Evolutionary conservation across 306 rosid genomes (phyloP), one percentile per base, ranked within the genome.

Genomic region (Canavalia gladiata): DNA sequence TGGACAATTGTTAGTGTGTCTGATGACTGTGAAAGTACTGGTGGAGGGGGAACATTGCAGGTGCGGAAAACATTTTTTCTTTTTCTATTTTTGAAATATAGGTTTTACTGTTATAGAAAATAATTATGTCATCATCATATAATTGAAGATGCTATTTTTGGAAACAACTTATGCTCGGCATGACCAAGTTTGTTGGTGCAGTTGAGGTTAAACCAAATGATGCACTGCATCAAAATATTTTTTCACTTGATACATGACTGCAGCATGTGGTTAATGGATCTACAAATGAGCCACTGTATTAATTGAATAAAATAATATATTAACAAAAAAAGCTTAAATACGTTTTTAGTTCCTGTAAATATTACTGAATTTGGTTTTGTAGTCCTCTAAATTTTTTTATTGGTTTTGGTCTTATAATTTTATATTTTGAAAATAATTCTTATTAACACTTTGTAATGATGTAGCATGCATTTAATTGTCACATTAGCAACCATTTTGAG

Each of bases 31-130:
- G 98, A 93, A 72, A 90, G 93, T 59, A 93, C 99, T 45, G 98
- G 99, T 13, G 99, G 99, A 79, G 99, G 99, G 41, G 99, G 99
- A 55, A 96, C 99, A 4, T 83, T 96, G 90, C 99, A 96, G 99
- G 98, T 94, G 80, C 81, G 75, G 6, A 8, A 12, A 12, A 1
- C 41, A 7, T 29, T 18, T 18, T 18, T 18, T 18, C 25, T 18
- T 39, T 30, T 66, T 34, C 42, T 42, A 55, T 55, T 46, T 25
- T 28, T 35, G 7, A 12, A 25, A 49, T 30, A 10, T 54, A 65
- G 31, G 25, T 18, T 18, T 0, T 18, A 18, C 25, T 18, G 64
- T 42, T 8, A 41, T 42, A 42, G 72, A 25, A 54, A 47, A 60
- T 7, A 42, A 9, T 56, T 33, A 30, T 34, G 0, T 54, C 10